phyloP scores from a whole-genome alignment of 1,284 basidiomycete species.

The Mycena citricolor region DNA sequence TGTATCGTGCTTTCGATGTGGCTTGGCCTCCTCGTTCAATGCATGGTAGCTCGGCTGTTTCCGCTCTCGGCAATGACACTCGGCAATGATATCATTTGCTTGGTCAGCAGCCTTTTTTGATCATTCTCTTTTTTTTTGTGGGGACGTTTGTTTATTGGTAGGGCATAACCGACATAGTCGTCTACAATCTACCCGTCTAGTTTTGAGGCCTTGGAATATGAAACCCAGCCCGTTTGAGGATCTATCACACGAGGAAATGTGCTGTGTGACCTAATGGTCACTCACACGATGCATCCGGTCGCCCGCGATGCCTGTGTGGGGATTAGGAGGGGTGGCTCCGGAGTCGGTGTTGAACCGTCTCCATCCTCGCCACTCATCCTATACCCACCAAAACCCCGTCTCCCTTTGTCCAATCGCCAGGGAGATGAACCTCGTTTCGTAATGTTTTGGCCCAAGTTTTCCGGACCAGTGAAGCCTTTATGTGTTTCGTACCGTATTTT shows the following conservation, averaged over 20 bases:
- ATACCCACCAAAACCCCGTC: constrained; percentile 4
- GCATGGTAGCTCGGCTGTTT: too few species aligned
- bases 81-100: too few species aligned
- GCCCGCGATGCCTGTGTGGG: constrained; percentile 8
- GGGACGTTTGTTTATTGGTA: too few species aligned
- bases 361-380: constrained; percentile 1
- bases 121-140: too few species aligned
- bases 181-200: not conserved
- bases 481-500: constrained; percentile 4
- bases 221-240: constrained; percentile 2
- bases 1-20: too few species aligned
- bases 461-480: not conserved
- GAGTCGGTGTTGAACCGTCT: too few species aligned
- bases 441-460: constrained; percentile 4
- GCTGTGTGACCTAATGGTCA: too few species aligned
- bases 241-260: constrained; percentile 2
- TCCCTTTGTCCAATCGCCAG: constrained; percentile 1
- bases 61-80: too few species aligned
- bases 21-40: too few species aligned
- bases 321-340: not conserved
- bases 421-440: constrained; percentile 1
- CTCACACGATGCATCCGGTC: not conserved
- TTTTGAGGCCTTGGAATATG: constrained; percentile 4
- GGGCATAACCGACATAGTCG: too few species aligned
- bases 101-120: too few species aligned